Conservation (phyloP, 2,329 filamentous ascomycete genomes). For the Penicillium hesseltinei region DNA sequence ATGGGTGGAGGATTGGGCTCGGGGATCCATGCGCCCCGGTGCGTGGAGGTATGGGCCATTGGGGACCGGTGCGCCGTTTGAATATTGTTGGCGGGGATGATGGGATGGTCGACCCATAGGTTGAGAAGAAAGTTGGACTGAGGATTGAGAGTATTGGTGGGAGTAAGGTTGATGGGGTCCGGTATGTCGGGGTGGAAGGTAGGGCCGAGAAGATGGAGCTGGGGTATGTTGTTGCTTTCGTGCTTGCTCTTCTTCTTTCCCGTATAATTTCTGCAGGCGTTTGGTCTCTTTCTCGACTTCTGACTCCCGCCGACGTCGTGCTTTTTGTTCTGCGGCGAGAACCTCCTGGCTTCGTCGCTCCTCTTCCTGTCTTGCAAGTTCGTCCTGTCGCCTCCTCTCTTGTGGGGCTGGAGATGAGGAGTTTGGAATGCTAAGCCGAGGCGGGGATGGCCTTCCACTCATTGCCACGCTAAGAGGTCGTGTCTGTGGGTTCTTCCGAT, state of each 20-base stretch:
- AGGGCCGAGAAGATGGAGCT: slow-evolving; percentile 12
- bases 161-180: slow-evolving; percentile 16
- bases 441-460: slow-evolving; percentile 6
- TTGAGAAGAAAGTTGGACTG: slow-evolving; percentile 22
- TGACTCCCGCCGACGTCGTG: slow-evolving; percentile 44
- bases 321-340: slow-evolving; percentile 48
- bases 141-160: slow-evolving; percentile 19
- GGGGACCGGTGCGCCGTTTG: slow-evolving; percentile 9
- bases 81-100: slow-evolving; percentile 16
- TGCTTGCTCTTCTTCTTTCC: slow-evolving; percentile 41
- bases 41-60: slow-evolving; percentile 21
- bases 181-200: slow-evolving; percentile 21
- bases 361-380: slow-evolving; percentile 49
- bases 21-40: slow-evolving; percentile 15
- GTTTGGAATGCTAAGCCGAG: slow-evolving; percentile 12
- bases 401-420: slow-evolving; percentile 16
- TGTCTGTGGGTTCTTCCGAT: background rate
- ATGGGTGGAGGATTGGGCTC: slow-evolving; percentile 22
- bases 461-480: slow-evolving; percentile 15
- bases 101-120: slow-evolving; percentile 9
- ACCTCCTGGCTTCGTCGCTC: slow-evolving; percentile 53
- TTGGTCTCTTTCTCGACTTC: slow-evolving; percentile 75
- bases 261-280: slow-evolving; percentile 61
- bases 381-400: slow-evolving; percentile 34
- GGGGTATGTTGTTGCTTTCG: slow-evolving; percentile 21